Evolutionary conservation across 1,284 basidiomycete species (phyloP).

Genomic region (Hypsizygus ulmarius): DNA sequence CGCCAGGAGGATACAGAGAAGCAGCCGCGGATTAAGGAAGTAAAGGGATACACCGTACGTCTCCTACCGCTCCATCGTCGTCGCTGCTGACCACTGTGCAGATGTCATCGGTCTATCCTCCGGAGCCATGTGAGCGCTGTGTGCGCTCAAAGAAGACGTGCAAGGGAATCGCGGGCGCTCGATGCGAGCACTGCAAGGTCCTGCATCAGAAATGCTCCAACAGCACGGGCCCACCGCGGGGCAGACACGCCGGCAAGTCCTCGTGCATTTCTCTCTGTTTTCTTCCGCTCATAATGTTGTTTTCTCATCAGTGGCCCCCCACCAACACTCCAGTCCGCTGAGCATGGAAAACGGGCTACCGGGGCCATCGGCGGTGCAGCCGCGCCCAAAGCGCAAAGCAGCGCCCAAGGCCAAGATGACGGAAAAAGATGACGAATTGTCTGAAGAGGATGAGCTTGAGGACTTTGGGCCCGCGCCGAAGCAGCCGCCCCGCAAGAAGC

Average conservation of each 20-base stretch:
- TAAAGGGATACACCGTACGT: slow-evolving; percentile 27
- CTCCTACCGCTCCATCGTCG: not conserved
- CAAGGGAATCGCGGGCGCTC: slow-evolving; percentile 38
- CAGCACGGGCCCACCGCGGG: slow-evolving; percentile 38
- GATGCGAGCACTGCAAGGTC: slow-evolving; percentile 42
- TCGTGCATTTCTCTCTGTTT: not conserved
- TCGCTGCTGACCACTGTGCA: slow-evolving; percentile 15
- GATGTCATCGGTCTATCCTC: slow-evolving; percentile 34
- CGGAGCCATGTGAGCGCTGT: slow-evolving; percentile 40
- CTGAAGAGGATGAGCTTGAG: slow-evolving; percentile 25
- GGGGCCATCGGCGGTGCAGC: slow-evolving; percentile 18
- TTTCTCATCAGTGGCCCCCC: slow-evolving; percentile 6
- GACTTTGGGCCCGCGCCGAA: slow-evolving; percentile 4
- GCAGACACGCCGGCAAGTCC: slow-evolving; percentile 34
- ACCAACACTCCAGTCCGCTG: slow-evolving; percentile 9
- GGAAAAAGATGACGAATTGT: slow-evolving; percentile 40
- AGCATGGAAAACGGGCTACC: slow-evolving; percentile 13
- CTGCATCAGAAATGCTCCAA: slow-evolving; percentile 44
- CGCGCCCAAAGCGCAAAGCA: slow-evolving; percentile 26
- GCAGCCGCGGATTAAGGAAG: slow-evolving; percentile 25
- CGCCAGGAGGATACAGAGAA: slow-evolving; percentile 19
- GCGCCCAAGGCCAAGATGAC: slow-evolving; percentile 36
- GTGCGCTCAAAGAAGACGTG: slow-evolving; percentile 38
- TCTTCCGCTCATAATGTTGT: slow-evolving; percentile 1
- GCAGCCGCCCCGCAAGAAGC: slow-evolving; percentile 20